Conservation (phyloP, 768 basidiomycete genomes). For the Candolleomyces eurysporus region DNA sequence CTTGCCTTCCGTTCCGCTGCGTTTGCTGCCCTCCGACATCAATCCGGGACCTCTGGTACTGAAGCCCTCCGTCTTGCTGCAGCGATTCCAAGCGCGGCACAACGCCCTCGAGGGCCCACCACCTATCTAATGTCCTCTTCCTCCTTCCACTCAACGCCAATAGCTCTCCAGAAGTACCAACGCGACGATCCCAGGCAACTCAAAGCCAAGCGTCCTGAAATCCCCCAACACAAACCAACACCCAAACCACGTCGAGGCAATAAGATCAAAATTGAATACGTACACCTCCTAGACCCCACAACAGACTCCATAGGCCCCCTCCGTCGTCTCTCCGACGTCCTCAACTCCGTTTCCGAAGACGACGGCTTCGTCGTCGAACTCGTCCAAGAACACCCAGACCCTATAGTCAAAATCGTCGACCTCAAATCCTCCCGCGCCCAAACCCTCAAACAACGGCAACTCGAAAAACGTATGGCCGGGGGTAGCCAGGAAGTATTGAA, state of each 20-base stretch:
- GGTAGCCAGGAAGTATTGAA: constrained; percentile 41
- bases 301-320: constrained; percentile 17
- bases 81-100: background rate
- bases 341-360: constrained; percentile 38
- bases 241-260: constrained; percentile 15
- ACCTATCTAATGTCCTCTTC: background rate
- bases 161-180: background rate
- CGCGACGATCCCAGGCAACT: background rate
- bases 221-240: constrained; percentile 6
- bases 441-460: constrained; percentile 31
- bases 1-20: background rate
- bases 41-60: background rate
- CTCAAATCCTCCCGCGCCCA: constrained; percentile 40
- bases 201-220: background rate
- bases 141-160: background rate
- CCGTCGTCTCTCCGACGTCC: constrained; percentile 36
- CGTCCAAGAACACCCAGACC: constrained; percentile 42
- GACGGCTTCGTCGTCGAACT: constrained; percentile 53
- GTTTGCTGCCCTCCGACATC: background rate
- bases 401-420: constrained; percentile 60
- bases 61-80: background rate
- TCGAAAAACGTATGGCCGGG: constrained; percentile 29
- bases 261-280: constrained; percentile 39
- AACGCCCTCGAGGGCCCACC: background rate
- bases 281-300: constrained; percentile 48